A percentile compares a stretch with the other conserved stretches of the same genome.
phyloP scores from a whole-genome alignment of 179 eudicot genomes.

The Dionaea muscipula region DNA sequence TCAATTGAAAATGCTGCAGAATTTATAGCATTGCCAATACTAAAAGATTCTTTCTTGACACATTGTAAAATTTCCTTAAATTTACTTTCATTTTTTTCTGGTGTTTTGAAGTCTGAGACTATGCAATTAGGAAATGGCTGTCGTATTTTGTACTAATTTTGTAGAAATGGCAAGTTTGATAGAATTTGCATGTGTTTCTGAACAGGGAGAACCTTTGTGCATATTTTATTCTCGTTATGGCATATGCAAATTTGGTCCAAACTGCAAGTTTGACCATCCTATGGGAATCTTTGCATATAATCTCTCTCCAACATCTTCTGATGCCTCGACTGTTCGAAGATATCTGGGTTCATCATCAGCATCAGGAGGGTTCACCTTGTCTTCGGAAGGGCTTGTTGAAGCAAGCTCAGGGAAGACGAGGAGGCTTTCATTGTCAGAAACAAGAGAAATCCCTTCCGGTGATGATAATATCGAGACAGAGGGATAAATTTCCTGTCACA shows the following conservation, averaged over 20 bases:
- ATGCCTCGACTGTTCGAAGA: slow-evolving; percentile 39
- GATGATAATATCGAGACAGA: slow-evolving; percentile 46
- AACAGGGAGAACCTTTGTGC: slow-evolving; percentile 88
- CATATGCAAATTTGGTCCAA: slow-evolving; percentile 97
- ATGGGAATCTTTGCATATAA: slow-evolving; percentile 66
- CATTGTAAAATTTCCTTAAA: too few species aligned
- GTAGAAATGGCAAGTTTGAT: too few species aligned
- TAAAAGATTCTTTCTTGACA: too few species aligned
- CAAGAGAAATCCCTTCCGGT: slow-evolving; percentile 47
- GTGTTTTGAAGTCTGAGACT: too few species aligned
- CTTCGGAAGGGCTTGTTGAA: slow-evolving; percentile 47
- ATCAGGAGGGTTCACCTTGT: slow-evolving; percentile 28
- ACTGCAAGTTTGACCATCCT: slow-evolving; percentile 98
- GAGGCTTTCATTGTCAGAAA: slow-evolving; percentile 55
- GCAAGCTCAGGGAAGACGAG: slow-evolving; percentile 32
- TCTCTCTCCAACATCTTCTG: slow-evolving; percentile 40
- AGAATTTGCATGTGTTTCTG: slow-evolving; percentile 4
- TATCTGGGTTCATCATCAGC: slow-evolving; percentile 61
- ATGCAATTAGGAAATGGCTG: too few species aligned
- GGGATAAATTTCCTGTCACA: slow-evolving; percentile 25
- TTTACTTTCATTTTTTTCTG: too few species aligned
- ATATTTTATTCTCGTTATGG: slow-evolving; percentile 92
- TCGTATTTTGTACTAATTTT: too few species aligned
- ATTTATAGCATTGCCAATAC: too few species aligned
- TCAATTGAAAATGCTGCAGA: too few species aligned